Conservation (phyloP, 2,329 filamentous ascomycete species). For the Blastomyces parvus region DNA sequence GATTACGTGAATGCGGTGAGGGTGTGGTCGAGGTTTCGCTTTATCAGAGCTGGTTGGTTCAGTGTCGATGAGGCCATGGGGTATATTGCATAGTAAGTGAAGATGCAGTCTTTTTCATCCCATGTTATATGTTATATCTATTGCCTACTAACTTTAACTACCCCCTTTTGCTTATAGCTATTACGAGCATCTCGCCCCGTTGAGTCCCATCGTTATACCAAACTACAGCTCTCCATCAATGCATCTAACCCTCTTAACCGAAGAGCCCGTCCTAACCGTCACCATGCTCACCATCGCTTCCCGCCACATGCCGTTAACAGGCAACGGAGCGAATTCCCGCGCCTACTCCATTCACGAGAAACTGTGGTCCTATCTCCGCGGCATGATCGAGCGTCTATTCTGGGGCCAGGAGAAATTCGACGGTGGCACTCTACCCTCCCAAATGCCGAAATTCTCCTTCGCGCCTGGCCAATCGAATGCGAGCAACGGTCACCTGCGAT, state of each 20-base stretch:
- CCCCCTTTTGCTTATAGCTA: conserved; percentile 48
- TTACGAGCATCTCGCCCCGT: conserved; percentile 78
- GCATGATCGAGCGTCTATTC: conserved; percentile 89
- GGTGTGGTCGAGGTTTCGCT: conserved; percentile 86
- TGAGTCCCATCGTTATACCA: conserved; percentile 88
- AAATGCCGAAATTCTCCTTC: conserved; percentile 40
- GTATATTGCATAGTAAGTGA: conserved; percentile 77
- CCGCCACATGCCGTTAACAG: conserved; percentile 69
- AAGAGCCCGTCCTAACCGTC: conserved; percentile 87
- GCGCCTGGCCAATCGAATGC: conserved; percentile 19
- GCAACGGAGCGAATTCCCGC: conserved; percentile 70
- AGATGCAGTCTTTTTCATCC: conserved; percentile 11
- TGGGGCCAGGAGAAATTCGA: conserved; percentile 97
- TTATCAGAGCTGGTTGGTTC: conserved; percentile 96
- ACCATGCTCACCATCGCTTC: conserved; percentile 87
- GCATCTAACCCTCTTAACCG: conserved; percentile 69
- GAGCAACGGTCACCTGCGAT: conserved; percentile 63
- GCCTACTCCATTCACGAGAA: conserved; percentile 90
- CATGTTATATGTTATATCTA: conserved; percentile 14
- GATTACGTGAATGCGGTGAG: conserved; percentile 57
- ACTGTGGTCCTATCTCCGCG: conserved; percentile 85
- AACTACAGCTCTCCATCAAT: conserved; percentile 76
- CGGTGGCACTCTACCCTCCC: conserved; percentile 71
- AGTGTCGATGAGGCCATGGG: conserved; percentile 85
- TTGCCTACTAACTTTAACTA: background rate